Evolutionary conservation across 148 eudicot species (phyloP), one percentile per base, ranked within the genome.

Genomic region (Rhododendron vialii): DNA sequence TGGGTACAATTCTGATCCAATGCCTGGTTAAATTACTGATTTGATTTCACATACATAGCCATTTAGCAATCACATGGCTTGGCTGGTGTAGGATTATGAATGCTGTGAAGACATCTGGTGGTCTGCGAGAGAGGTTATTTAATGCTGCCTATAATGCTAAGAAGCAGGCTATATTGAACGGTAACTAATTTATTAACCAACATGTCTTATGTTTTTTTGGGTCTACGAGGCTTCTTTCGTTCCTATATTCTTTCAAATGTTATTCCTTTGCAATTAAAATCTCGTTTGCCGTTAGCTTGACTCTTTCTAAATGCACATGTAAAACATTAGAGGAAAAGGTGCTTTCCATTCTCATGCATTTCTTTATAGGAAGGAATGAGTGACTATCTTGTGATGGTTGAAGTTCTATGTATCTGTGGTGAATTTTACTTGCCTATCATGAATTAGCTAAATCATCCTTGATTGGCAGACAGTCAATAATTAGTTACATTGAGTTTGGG

Each of bases 21-120:
- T 4, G 24, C 75, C 81, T 38, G 50, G 15, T 82, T 53, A 78
- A 45, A 28, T 38, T 80, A 69, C 61, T 82, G 41, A 76, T 74
- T 24, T 69, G 26, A 7, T 53, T 67, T 55, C 84, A 76, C 33
- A 35, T 61, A 20, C 71, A 51, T 87, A 35, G 15, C 48, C 79
- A 47, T 86, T 74, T 57, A 82, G 69, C 71, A 79, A 45, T 78
- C 7, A 24, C 24, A 47, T 45, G 36, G 15, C 41, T 86, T 73
- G 38, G 43, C 36, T 89, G 36, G 82, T 88, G 84, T 87, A 95
- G 98, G 80, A 90, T 96, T 83, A 82, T 74, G 45, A 95, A 92
- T 87, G 94, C 99, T 80, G 95, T 95, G 83, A 94, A 93, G 89
- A 88, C 95, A 78, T 96, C 99, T 82, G 98, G 98, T 88, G 92